Evolutionary conservation across 371 early-diverging fungal species (phyloP).

Genomic region (Massospora cicadina): DNA sequence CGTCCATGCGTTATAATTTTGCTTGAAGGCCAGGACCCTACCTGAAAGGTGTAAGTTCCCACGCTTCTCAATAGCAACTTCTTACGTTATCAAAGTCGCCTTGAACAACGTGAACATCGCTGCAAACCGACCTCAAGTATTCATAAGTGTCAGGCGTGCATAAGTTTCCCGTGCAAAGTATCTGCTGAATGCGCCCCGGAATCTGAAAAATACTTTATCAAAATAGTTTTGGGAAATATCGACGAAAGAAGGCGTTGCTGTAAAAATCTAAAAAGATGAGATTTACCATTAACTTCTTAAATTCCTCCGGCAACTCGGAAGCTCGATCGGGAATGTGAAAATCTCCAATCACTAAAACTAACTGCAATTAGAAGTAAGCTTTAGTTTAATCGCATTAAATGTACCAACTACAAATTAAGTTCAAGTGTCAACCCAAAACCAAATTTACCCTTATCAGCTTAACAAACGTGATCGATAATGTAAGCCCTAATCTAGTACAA

Average conservation of each 20-base stretch:
- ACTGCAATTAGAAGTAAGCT: constrained; percentile 17
- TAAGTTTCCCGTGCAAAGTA: constrained; percentile 82
- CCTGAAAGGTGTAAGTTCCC: constrained; percentile 19
- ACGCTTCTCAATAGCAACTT: neutral
- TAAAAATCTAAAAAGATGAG: neutral
- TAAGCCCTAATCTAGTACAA: too few relatives aligned
- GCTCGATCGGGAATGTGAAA: constrained; percentile 85
- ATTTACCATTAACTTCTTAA: constrained; percentile 65
- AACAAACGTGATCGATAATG: too few relatives aligned
- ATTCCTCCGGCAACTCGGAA: constrained; percentile 69
- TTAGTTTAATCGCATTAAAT: constrained; percentile 3
- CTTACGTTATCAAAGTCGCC: constrained; percentile 74
- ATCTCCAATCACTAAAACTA: constrained; percentile 84
- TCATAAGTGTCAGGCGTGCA: constrained; percentile 65
- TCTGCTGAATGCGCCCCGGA: constrained; percentile 89
- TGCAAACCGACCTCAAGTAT: constrained; percentile 64
- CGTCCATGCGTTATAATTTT: constrained; percentile 56
- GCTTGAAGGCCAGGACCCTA: constrained; percentile 34
- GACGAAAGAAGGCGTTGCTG: neutral
- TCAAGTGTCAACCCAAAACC: too few relatives aligned
- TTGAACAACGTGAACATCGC: constrained; percentile 54
- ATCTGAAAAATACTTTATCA: constrained; percentile 29
- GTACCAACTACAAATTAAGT: too few relatives aligned
- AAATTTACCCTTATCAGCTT: too few relatives aligned
- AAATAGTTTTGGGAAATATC: neutral